Conservation (phyloP, 768 basidiomycete species). For the Trichaptum fuscoviolaceum region DNA sequence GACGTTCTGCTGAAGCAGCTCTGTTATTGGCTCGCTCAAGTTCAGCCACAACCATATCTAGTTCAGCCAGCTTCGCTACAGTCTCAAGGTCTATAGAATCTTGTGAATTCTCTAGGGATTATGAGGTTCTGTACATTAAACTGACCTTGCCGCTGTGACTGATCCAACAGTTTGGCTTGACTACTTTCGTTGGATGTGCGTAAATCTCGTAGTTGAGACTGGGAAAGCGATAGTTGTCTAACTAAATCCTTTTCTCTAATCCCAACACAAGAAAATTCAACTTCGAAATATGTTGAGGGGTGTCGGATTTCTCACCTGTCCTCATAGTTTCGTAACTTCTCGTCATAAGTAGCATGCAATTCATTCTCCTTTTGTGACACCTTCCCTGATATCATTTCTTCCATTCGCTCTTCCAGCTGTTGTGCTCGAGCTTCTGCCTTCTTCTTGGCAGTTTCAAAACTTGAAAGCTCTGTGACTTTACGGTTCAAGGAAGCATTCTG, state of each 20-base stretch:
- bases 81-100: constrained; percentile 76
- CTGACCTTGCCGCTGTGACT: constrained; percentile 83
- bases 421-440: constrained; percentile 70
- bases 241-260: constrained; percentile 89
- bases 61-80: constrained; percentile 81
- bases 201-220: constrained; percentile 85
- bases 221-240: constrained; percentile 84
- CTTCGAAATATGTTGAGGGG: background rate
- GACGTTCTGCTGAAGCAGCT: constrained; percentile 85
- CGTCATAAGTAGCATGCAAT: constrained; percentile 94
- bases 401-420: constrained; percentile 92
- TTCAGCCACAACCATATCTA: constrained; percentile 94
- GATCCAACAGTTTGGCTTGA: constrained; percentile 89
- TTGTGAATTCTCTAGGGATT: background rate
- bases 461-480: constrained; percentile 57
- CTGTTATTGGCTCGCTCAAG: constrained; percentile 92
- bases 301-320: constrained; percentile 58
- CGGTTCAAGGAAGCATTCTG: constrained; percentile 81
- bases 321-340: constrained; percentile 92
- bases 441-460: constrained; percentile 66
- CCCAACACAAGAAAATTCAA: background rate
- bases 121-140: background rate
- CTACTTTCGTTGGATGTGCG: constrained; percentile 88
- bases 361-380: constrained; percentile 94
- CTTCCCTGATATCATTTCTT: constrained; percentile 83